A percentile compares a stretch with the other conserved stretches of the same genome.
phyloP scores from a whole-genome alignment of 306 rosid species.

The Rosa multiflora region DNA sequence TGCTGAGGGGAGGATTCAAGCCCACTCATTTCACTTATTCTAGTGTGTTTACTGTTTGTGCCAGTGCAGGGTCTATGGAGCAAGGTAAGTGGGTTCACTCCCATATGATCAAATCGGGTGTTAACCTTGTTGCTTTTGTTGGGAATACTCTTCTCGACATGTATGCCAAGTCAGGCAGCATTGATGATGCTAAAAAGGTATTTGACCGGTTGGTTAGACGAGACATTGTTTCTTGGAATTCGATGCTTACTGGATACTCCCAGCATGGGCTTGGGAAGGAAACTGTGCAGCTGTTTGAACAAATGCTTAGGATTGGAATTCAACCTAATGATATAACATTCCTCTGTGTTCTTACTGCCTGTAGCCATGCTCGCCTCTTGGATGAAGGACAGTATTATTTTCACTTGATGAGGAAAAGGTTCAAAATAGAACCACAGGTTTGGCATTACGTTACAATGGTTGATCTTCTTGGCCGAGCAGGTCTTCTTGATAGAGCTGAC shows the following conservation, averaged over 20 bases:
- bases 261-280: slow-evolving; percentile 39
- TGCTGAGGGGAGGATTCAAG: slow-evolving; percentile 25
- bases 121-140: slow-evolving; percentile 25
- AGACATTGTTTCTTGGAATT: slow-evolving; percentile 38
- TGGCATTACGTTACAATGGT: slow-evolving; percentile 34
- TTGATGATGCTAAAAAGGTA: slow-evolving; percentile 34
- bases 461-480: slow-evolving; percentile 41
- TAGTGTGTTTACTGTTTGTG: slow-evolving; percentile 30
- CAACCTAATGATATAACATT: slow-evolving; percentile 34
- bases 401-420: slow-evolving; percentile 34
- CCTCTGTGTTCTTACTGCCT: slow-evolving; percentile 32
- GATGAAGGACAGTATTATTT: slow-evolving; percentile 30
- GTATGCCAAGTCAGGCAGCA: slow-evolving; percentile 40
- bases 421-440: slow-evolving; percentile 30
- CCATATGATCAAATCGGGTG: slow-evolving; percentile 33
- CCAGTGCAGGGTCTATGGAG: slow-evolving; percentile 34
- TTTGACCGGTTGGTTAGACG: slow-evolving; percentile 28
- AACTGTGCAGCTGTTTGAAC: slow-evolving; percentile 24
- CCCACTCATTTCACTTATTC: slow-evolving; percentile 38
- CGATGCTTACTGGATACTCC: slow-evolving; percentile 35
- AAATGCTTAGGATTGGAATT: slow-evolving; percentile 30
- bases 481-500: slow-evolving; percentile 29
- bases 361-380: slow-evolving; percentile 34
- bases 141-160: slow-evolving; percentile 39
- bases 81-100: slow-evolving; percentile 46